Evolutionary conservation across 1,284 basidiomycete genomes (phyloP), one percentile per base, ranked within the genome.

Genomic region (Marasmius tenuissimus): DNA sequence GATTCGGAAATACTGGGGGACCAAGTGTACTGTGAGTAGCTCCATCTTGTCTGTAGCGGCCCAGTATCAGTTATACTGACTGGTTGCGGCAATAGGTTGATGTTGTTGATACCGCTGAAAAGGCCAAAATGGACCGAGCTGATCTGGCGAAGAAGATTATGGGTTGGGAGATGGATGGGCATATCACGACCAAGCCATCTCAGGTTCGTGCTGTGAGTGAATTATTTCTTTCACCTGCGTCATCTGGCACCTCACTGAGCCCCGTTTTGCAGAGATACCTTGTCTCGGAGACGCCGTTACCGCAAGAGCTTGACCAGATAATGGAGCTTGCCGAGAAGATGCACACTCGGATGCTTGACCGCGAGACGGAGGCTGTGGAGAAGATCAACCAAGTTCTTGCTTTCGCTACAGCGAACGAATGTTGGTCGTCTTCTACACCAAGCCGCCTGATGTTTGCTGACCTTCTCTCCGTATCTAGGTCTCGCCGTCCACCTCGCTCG

Each of bases 381-480:
- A 78, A 81, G 65, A 67, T 84, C 20, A 70, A 72, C 10, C 63
- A 75, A 62, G 81, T 83, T 27, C 73, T 81, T 12, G 67, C 74
- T 12, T 78, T 83, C 57, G 78, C 79, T 4, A 79, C 77, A 2
- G 73, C 72, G 11, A 76, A 81, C 47, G 75, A 81, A 61, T 85
- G 83, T 82, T 61, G 64, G 73, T 70, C 9, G 3, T 35, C 40
- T 51, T 61, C 4, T n/a, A n/a, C n/a, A 4, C 4, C 27, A 27
- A 27, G 27, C 27, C 39, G 9, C 33, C 54, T 39, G 22, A 33
- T 61, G 18, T 34, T 37, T 40, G 37, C 4, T 47, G 39, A 16
- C n/a, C 16, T 61, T 47, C 16, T 64, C 8, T 11, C 4, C 51
- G 18, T 6, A n/a, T 33, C n/a, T 59, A 83, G 81, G 81, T 66